Evolutionary conservation across 345 rosid species (phyloP).

Genomic region (Ceriops zippeliana): DNA sequence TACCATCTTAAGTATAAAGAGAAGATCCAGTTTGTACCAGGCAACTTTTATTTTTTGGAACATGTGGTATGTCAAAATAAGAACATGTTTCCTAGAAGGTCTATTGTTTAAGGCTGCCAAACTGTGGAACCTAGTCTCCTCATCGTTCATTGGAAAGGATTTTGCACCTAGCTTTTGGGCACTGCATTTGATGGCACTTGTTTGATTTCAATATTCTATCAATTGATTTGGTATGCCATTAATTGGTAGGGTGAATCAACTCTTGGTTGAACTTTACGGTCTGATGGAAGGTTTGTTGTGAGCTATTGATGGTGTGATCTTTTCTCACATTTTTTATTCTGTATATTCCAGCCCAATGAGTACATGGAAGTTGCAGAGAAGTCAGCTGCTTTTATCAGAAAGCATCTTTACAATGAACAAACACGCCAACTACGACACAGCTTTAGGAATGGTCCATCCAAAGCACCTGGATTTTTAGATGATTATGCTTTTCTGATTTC

Average conservation of each 20-base stretch:
- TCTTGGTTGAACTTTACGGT: not conserved
- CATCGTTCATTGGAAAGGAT: too few relatives aligned
- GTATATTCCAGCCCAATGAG: conserved; percentile 60
- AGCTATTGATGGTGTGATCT: not conserved
- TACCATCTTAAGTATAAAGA: not conserved
- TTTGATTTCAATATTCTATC: too few relatives aligned
- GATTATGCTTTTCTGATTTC: conserved; percentile 52
- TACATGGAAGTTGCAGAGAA: conserved; percentile 79
- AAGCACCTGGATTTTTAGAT: conserved; percentile 86
- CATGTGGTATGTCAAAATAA: too few relatives aligned
- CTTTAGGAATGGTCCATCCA: conserved; percentile 61
- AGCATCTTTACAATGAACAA: conserved; percentile 58
- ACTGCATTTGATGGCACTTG: too few relatives aligned
- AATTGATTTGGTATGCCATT: too few relatives aligned
- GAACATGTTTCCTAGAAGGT: too few relatives aligned
- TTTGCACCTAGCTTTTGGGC: too few relatives aligned
- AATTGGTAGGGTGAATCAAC: too few relatives aligned
- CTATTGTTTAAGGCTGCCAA: too few relatives aligned
- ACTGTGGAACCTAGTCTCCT: too few relatives aligned
- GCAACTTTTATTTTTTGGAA: not conserved
- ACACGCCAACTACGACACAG: conserved; percentile 13
- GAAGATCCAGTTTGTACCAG: not conserved
- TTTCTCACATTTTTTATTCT: not conserved
- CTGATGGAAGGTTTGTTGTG: not conserved
- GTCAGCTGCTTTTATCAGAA: conserved; percentile 69